Conservation (phyloP, 148 eudicot genomes). For the Amaranthus cruentus region DNA sequence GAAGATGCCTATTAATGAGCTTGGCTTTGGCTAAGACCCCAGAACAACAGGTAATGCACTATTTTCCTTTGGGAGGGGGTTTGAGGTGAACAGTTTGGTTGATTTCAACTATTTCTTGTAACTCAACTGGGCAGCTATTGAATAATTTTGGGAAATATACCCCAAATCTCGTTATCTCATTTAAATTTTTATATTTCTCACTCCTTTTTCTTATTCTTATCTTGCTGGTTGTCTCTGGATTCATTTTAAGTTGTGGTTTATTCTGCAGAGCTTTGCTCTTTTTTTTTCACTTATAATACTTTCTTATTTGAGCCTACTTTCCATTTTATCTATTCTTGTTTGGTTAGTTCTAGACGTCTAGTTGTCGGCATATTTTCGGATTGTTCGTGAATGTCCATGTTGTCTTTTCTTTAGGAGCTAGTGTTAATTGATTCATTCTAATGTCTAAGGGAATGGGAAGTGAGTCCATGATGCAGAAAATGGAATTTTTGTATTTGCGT, state of each 20-base stretch:
- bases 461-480: not conserved
- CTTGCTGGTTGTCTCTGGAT: not conserved
- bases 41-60: conserved; percentile 63
- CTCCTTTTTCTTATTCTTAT: conserved; percentile 1
- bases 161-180: not conserved
- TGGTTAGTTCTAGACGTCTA: too few relatives aligned
- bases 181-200: not conserved
- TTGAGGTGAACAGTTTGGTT: not conserved
- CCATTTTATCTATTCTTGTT: not conserved
- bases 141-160: not conserved
- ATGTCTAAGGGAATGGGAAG: not conserved
- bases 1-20: conserved; percentile 93
- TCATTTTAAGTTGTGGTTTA: not conserved
- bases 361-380: too few relatives aligned
- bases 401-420: not conserved
- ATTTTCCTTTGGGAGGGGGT: not conserved
- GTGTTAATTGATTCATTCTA: not conserved
- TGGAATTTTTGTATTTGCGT: not conserved
- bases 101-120: not conserved
- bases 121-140: not conserved
- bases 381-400: not conserved
- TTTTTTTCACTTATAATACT: not conserved
- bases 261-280: not conserved
- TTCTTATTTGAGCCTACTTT: not conserved
- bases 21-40: conserved; percentile 87